Evolutionary conservation across 129 eudicot species (phyloP).

Genomic region (Pulicaria dysenterica): DNA sequence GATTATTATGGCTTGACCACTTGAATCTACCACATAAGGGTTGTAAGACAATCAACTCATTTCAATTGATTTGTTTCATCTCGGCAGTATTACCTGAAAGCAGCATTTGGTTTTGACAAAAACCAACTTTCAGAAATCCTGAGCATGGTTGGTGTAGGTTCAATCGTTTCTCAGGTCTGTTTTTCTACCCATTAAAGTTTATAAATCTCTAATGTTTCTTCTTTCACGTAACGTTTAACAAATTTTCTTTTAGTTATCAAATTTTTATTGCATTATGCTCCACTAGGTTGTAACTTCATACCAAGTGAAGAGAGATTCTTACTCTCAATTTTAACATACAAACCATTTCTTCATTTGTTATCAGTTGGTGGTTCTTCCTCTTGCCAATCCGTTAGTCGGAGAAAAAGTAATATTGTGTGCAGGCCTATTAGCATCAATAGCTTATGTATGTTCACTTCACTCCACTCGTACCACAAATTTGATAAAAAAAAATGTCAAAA

Average conservation of each 20-base stretch:
- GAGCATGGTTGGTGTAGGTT: slow-evolving; percentile 84
- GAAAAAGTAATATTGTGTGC: slow-evolving; percentile 71
- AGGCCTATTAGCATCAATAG: slow-evolving; percentile 77
- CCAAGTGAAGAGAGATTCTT: background rate
- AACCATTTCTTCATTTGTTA: slow-evolving; percentile 20
- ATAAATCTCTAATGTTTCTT: background rate
- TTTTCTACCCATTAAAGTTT: background rate
- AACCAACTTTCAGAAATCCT: slow-evolving; percentile 89
- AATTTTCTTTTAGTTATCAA: background rate
- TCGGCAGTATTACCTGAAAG: slow-evolving; percentile 82
- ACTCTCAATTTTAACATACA: slow-evolving; percentile 2
- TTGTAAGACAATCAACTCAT: slow-evolving; percentile 1
- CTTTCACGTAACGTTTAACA: background rate
- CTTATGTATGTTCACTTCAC: slow-evolving; percentile 59
- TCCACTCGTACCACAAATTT: background rate
- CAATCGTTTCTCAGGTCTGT: slow-evolving; percentile 87
- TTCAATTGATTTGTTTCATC: background rate
- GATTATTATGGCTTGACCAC: background rate
- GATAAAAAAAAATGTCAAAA: background rate
- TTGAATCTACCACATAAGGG: background rate
- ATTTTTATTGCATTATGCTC: background rate
- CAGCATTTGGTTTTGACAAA: slow-evolving; percentile 90
- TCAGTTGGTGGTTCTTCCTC: slow-evolving; percentile 86
- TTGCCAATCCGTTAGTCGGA: slow-evolving; percentile 79
- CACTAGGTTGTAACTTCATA: background rate